Evolutionary conservation across 495 filamentous ascomycete genomes (phyloP).

Genomic region (Pyrenula aspistea): DNA sequence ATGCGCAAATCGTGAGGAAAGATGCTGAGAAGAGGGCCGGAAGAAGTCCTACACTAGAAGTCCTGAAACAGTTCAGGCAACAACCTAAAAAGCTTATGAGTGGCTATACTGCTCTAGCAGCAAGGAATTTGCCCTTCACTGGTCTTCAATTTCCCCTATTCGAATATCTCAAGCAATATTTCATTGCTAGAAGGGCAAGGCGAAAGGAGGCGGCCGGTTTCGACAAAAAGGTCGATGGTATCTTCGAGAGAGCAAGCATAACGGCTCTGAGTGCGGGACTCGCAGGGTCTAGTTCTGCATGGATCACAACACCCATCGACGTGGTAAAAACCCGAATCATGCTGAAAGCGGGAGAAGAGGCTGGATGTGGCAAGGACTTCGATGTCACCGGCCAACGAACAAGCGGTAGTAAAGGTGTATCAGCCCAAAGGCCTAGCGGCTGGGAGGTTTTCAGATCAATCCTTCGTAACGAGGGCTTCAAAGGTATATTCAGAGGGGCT

Average conservation of each 20-base stretch:
- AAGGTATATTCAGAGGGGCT: slow-evolving; percentile 69
- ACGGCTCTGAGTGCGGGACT: slow-evolving; percentile 58
- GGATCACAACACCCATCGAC: slow-evolving; percentile 70
- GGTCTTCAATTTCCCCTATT: slow-evolving; percentile 83
- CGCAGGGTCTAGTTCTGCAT: slow-evolving; percentile 57
- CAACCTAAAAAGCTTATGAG: slow-evolving; percentile 54
- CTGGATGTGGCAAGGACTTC: slow-evolving; percentile 7
- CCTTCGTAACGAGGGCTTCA: slow-evolving; percentile 47
- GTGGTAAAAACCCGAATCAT: slow-evolving; percentile 76
- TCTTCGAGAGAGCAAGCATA: slow-evolving; percentile 51
- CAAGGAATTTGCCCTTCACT: slow-evolving; percentile 75
- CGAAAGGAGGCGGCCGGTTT: slow-evolving; percentile 10
- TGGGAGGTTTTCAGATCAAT: slow-evolving; percentile 51
- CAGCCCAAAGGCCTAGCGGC: slow-evolving; percentile 14
- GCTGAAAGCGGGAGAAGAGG: slow-evolving; percentile 34
- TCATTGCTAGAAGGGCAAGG: slow-evolving; percentile 22
- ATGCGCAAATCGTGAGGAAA: slow-evolving; percentile 57
- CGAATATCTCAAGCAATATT: slow-evolving; percentile 44
- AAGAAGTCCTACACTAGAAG: slow-evolving; percentile 35
- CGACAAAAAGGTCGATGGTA: slow-evolving; percentile 9
- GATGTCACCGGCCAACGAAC: slow-evolving; percentile 3
- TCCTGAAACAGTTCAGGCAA: slow-evolving; percentile 39
- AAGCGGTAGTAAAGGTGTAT: background rate
- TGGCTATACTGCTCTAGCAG: slow-evolving; percentile 69
- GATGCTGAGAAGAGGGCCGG: slow-evolving; percentile 10